Percentiles rank a stretch among this genome's conserved stretches.
Conservation (phyloP, 192 early-diverging fungal species). For the Umbelopsis sp. region DNA sequence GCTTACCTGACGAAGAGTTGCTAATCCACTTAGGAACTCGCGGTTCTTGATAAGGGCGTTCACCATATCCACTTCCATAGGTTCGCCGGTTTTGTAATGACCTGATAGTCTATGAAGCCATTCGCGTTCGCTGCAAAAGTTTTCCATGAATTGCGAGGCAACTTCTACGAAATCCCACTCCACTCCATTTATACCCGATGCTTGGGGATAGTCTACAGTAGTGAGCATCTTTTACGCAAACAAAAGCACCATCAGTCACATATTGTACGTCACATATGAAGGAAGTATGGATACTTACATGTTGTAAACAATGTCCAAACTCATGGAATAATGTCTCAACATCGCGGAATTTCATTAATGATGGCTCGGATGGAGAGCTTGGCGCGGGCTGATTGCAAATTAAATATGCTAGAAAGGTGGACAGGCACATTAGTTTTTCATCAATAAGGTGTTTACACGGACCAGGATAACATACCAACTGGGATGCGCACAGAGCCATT, state of each 20-base stretch:
- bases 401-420: constrained; percentile 46
- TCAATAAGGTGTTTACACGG: background rate
- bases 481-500: constrained; percentile 47
- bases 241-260: background rate
- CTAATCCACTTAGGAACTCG: constrained; percentile 51
- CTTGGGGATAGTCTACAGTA: constrained; percentile 58
- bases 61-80: constrained; percentile 62
- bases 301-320: constrained; percentile 66
- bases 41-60: constrained; percentile 49
- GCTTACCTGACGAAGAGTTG: constrained; percentile 55
- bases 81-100: constrained; percentile 54
- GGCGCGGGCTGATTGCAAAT: constrained; percentile 62
- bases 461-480: constrained; percentile 34
- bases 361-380: constrained; percentile 38
- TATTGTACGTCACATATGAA: background rate
- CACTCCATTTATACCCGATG: constrained; percentile 64
- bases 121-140: constrained; percentile 58
- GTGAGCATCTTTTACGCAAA: constrained; percentile 48
- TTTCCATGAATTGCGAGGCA: constrained; percentile 69
- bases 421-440: background rate
- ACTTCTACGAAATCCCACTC: constrained; percentile 68
- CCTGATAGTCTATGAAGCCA: constrained; percentile 51
- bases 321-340: constrained; percentile 67
- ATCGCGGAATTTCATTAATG: constrained; percentile 62
- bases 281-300: constrained; percentile 30